phyloP scores from a whole-genome alignment of 2,329 filamentous ascomycete species.

The Talaromyces sp. region DNA sequence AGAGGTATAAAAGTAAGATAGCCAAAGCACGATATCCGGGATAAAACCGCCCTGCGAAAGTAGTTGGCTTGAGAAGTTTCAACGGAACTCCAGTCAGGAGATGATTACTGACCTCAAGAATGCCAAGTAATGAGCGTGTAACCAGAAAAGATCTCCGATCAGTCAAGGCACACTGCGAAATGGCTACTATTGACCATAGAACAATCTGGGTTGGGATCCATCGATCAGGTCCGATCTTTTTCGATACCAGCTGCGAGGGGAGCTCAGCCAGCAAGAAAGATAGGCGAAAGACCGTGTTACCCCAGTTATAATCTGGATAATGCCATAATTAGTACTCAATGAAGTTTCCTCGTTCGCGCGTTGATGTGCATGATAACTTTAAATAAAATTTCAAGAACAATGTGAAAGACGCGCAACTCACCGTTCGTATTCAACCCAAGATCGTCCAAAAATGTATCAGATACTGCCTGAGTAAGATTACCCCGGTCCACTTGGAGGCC shows the following conservation, averaged over 20 bases:
- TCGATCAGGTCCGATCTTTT: slow-evolving; percentile 53
- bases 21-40: slow-evolving; percentile 7
- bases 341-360: slow-evolving; percentile 45
- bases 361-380: background rate
- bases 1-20: slow-evolving; percentile 10
- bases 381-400: background rate
- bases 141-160: slow-evolving; percentile 39
- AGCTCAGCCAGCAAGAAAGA: slow-evolving; percentile 53
- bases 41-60: slow-evolving; percentile 1
- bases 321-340: slow-evolving; percentile 14
- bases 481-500: slow-evolving; percentile 9
- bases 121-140: slow-evolving; percentile 40
- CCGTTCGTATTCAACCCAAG: slow-evolving; percentile 10
- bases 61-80: slow-evolving; percentile 26
- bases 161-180: slow-evolving; percentile 42
- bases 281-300: slow-evolving; percentile 52
- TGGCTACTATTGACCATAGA: slow-evolving; percentile 30
- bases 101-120: slow-evolving; percentile 29
- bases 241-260: slow-evolving; percentile 57
- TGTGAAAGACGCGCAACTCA: background rate
- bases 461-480: slow-evolving; percentile 11
- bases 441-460: slow-evolving; percentile 9
- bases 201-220: slow-evolving; percentile 38
- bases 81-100: background rate
- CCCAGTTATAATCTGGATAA: slow-evolving; percentile 45